These are phyloP conservation scores for Alternaria sp. DNA, from an alignment of 2,329 filamentous ascomycete genomes.

Conservation along the genomic window DNA sequence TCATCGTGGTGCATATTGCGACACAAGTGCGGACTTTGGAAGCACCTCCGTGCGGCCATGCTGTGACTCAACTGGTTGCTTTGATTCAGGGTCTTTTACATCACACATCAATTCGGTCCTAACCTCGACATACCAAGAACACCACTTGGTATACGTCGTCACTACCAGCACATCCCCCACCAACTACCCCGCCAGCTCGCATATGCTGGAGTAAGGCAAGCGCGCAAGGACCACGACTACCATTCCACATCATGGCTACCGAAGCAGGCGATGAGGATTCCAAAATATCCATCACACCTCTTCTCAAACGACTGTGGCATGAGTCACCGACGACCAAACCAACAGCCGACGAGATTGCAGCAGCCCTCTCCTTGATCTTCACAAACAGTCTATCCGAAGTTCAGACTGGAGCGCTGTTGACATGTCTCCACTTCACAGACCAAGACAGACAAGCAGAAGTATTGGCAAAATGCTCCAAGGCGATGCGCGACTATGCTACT, in stretches of 20 bases:
- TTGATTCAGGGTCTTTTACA: background rate
- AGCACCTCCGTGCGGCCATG: conserved; percentile 20
- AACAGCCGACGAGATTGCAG: conserved; percentile 80
- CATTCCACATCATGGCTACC: conserved; percentile 33
- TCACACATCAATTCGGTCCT: background rate
- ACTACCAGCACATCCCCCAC: conserved; percentile 5
- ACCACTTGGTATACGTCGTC: background rate
- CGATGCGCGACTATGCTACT: conserved; percentile 82
- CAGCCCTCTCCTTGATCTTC: conserved; percentile 91
- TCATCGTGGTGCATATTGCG: conserved; percentile 14
- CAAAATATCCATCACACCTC: conserved; percentile 67
- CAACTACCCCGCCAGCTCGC: conserved; percentile 19
- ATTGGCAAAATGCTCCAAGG: conserved; percentile 79
- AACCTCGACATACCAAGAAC: background rate
- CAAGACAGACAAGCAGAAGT: conserved; percentile 85
- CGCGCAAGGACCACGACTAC: conserved; percentile 5
- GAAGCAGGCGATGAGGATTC: conserved; percentile 25
- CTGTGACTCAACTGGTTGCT: conserved; percentile 34
- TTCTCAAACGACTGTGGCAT: conserved; percentile 76
- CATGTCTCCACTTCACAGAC: conserved; percentile 88
- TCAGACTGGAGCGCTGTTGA: conserved; percentile 85
- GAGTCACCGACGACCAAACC: conserved; percentile 52
- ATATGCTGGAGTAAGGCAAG: conserved; percentile 13
- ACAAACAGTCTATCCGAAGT: conserved; percentile 87
- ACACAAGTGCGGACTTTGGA: conserved; percentile 21